Conservation (phyloP, 495 filamentous ascomycete species). For the Margaritispora aquatica region DNA sequence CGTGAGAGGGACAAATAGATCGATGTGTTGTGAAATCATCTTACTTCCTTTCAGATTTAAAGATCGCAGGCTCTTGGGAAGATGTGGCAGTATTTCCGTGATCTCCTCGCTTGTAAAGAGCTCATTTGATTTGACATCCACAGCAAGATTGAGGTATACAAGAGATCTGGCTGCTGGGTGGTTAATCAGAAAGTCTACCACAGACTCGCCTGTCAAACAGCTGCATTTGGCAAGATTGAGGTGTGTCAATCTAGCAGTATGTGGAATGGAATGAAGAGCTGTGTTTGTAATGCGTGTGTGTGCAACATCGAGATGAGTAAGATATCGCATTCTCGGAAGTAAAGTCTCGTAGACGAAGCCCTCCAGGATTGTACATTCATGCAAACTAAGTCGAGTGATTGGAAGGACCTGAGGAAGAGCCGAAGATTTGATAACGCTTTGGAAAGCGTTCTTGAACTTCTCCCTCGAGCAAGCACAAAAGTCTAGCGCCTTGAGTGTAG, state of each 20-base stretch:
- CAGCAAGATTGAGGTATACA: conserved; percentile 68
- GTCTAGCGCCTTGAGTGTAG: conserved; percentile 65
- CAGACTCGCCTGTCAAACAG: conserved; percentile 54
- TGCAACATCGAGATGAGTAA: conserved; percentile 77
- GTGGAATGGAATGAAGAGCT: conserved; percentile 65
- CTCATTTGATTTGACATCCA: conserved; percentile 67
- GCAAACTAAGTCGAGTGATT: conserved; percentile 65
- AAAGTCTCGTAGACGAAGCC: conserved; percentile 62
- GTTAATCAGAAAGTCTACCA: conserved; percentile 66
- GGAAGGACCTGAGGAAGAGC: conserved; percentile 41
- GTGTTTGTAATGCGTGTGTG: conserved; percentile 73
- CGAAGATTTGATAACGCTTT: conserved; percentile 29
- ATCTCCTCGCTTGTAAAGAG: conserved; percentile 62
- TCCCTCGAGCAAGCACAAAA: conserved; percentile 74
- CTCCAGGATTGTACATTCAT: conserved; percentile 74
- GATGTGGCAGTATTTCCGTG: conserved; percentile 55
- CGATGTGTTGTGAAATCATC: conserved; percentile 58
- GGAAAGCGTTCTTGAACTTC: conserved; percentile 59
- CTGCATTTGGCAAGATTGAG: conserved; percentile 75
- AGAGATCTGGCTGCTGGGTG: conserved; percentile 66
- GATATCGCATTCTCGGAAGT: conserved; percentile 66
- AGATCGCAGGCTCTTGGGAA: conserved; percentile 64
- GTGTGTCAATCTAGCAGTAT: conserved; percentile 68
- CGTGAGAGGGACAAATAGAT: conserved; percentile 60
- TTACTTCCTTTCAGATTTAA: conserved; percentile 73